phyloP scores from a whole-genome alignment of 2,329 filamentous ascomycete species.

The Neoarthrinium moseri region DNA sequence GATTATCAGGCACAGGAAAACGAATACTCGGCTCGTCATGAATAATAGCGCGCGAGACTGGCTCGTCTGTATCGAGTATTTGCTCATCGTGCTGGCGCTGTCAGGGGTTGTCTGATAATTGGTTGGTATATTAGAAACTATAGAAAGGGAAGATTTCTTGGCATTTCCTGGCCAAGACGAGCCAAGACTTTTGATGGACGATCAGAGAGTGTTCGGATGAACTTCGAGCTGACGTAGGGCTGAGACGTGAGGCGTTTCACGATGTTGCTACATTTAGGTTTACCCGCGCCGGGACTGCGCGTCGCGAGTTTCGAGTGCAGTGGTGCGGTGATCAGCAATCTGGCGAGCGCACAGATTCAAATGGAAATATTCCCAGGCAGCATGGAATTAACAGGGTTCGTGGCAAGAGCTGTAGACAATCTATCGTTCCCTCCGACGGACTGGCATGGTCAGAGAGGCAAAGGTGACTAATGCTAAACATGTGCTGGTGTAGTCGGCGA shows the following conservation, averaged over 20 bases:
- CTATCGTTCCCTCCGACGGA: too few relatives aligned
- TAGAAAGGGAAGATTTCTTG: background rate
- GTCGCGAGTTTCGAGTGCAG: too few relatives aligned
- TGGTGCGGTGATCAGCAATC: too few relatives aligned
- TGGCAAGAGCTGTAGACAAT: too few relatives aligned
- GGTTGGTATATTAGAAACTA: background rate
- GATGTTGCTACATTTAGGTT: too few relatives aligned
- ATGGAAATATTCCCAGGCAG: too few relatives aligned
- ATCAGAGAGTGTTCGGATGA: background rate
- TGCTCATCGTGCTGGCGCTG: background rate
- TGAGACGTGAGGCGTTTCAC: constrained; percentile 5
- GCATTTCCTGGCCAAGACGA: background rate
- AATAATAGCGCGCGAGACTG: background rate
- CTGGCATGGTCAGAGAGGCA: too few relatives aligned
- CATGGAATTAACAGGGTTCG: too few relatives aligned
- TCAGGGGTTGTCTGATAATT: background rate
- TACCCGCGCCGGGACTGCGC: background rate
- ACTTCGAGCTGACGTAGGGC: constrained; percentile 1
- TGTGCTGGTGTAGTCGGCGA: too few relatives aligned
- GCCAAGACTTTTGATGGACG: constrained; percentile 3
- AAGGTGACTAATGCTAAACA: too few relatives aligned
- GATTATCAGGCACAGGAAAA: background rate
- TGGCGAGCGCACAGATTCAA: too few relatives aligned
- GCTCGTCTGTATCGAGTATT: too few relatives aligned
- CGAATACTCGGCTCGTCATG: background rate